Evolutionary conservation across 2,329 filamentous ascomycete genomes (phyloP).

Genomic region (Aspergillus neoniger): DNA sequence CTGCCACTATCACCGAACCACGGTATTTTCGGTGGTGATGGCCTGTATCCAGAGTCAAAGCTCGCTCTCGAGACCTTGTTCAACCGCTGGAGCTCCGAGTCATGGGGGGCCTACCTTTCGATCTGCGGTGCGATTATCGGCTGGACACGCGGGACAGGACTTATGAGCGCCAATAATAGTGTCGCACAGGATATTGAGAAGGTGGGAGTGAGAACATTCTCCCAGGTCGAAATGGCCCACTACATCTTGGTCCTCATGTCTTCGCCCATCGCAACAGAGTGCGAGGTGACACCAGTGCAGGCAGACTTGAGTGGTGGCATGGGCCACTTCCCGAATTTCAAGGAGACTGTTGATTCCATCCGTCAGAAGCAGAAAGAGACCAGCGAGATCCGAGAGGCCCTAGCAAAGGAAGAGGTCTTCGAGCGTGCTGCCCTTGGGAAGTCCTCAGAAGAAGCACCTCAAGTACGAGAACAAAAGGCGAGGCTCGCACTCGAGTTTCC

Average conservation of each 20-base stretch:
- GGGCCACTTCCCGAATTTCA: conserved; percentile 1
- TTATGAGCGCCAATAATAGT: conserved; percentile 10
- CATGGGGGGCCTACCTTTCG: conserved; percentile 9
- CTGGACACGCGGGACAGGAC: conserved; percentile 8
- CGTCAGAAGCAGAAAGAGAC: background rate
- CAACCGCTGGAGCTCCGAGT: conserved; percentile 8
- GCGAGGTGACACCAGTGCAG: conserved; percentile 7
- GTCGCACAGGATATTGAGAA: conserved; percentile 8
- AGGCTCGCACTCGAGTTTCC: conserved; percentile 4
- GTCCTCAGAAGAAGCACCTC: background rate
- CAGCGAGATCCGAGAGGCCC: background rate
- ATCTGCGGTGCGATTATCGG: conserved; percentile 12
- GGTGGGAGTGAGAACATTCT: conserved; percentile 4
- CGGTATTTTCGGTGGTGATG: conserved; percentile 10
- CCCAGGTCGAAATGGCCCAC: conserved; percentile 11
- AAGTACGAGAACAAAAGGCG: background rate
- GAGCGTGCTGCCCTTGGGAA: background rate
- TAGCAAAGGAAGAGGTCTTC: background rate
- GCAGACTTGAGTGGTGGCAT: conserved; percentile 8
- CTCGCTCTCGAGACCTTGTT: conserved; percentile 6
- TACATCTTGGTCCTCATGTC: conserved; percentile 4
- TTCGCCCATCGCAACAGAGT: background rate
- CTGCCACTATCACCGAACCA: conserved; percentile 12
- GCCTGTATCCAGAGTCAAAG: conserved; percentile 13
- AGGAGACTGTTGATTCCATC: background rate